phyloP scores from a whole-genome alignment of 257 asterid species.

The Striga asiatica region DNA sequence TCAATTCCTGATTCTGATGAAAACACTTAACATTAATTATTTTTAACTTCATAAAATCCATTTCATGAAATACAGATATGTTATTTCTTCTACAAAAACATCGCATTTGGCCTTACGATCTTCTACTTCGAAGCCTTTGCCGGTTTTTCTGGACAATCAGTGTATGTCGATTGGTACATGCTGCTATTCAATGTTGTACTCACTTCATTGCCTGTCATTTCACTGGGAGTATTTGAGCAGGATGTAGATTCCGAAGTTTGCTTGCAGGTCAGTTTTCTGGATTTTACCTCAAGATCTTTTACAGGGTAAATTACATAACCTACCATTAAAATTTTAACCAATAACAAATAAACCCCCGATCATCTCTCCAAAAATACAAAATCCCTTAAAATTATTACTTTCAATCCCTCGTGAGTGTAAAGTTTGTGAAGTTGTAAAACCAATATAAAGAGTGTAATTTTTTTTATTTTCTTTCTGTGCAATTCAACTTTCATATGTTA shows the following conservation, averaged over 20 bases:
- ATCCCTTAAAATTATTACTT: no score
- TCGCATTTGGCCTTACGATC: slow-evolving; percentile 95
- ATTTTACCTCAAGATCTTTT: slow-evolving; percentile 16
- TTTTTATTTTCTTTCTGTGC: background rate
- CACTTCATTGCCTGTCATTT: slow-evolving; percentile 90
- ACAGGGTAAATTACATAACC: background rate
- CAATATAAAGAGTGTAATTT: background rate
- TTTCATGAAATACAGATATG: slow-evolving; percentile 58
- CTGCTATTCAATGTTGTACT: slow-evolving; percentile 83
- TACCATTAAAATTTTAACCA: background rate
- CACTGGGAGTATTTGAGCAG: slow-evolving; percentile 96
- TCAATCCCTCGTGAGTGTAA: no score
- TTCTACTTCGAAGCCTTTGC: slow-evolving; percentile 96
- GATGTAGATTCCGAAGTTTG: slow-evolving; percentile 95
- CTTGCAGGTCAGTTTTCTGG: slow-evolving; percentile 55
- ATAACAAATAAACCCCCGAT: no score
- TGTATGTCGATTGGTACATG: slow-evolving; percentile 92
- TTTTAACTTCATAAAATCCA: slow-evolving; percentile 7
- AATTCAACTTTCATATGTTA: background rate
- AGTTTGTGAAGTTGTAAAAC: background rate
- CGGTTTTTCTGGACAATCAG: slow-evolving; percentile 94
- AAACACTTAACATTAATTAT: no score
- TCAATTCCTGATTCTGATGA: no score
- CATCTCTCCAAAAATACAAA: no score
- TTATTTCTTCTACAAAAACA: slow-evolving; percentile 98